These are phyloP conservation scores for Rhododendron griersonianum DNA, from an alignment of 148 eudicot species.

Conservation along the genomic window DNA sequence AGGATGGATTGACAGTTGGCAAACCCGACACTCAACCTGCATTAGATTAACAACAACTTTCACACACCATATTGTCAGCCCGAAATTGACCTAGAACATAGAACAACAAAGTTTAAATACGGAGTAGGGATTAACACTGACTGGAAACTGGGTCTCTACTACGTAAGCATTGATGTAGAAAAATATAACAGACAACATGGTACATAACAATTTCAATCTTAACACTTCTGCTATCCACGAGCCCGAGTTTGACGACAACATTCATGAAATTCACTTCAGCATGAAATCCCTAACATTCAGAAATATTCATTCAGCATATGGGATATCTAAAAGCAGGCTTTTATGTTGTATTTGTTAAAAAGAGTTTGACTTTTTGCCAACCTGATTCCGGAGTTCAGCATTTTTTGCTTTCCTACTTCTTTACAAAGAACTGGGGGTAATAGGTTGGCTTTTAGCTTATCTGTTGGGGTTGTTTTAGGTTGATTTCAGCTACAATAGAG, in stretches of 20 bases:
- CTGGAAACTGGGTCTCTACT: background rate
- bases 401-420: background rate
- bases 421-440: background rate
- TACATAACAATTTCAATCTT: background rate
- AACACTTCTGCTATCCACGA: background rate
- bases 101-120: background rate
- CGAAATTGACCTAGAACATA: background rate
- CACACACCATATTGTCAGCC: background rate
- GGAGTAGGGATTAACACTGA: background rate
- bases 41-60: conserved; percentile 4
- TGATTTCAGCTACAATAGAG: background rate
- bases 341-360: background rate
- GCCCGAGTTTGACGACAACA: background rate
- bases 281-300: background rate
- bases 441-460: background rate
- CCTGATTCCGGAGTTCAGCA: no score
- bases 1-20: conserved; percentile 46
- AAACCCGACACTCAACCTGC: conserved; percentile 65
- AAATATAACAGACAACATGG: background rate
- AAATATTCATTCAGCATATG: background rate
- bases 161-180: background rate
- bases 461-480: background rate
- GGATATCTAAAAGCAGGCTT: background rate
- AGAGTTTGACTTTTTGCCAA: background rate
- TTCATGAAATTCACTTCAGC: background rate